Percentiles rank a stretch among this genome's conserved stretches.
These are phyloP conservation scores for Debaryomyces tyrocola DNA, from an alignment of 805 yeast genomes.

Conservation along the genomic window DNA sequence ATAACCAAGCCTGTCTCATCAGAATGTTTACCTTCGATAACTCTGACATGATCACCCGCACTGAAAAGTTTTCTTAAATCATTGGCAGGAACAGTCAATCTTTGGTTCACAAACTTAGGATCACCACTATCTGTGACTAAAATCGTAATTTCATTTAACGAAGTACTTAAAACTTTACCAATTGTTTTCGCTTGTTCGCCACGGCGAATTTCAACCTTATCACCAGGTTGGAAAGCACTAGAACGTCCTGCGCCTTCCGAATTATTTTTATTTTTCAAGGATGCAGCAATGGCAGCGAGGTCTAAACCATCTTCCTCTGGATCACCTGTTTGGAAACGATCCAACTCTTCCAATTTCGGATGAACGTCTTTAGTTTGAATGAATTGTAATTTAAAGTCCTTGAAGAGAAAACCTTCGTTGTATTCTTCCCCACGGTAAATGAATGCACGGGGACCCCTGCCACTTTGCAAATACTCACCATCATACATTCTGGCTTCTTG, in stretches of 20 bases:
- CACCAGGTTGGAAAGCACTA: constrained; percentile 81
- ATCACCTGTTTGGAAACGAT: constrained; percentile 71
- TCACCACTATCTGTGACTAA: constrained; percentile 57
- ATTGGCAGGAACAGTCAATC: constrained; percentile 77
- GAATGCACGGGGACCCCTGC: constrained; percentile 59
- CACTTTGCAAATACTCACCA: constrained; percentile 66
- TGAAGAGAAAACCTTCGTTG: constrained; percentile 81
- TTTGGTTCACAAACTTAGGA: constrained; percentile 50
- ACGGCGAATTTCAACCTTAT: constrained; percentile 82
- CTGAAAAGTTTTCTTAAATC: constrained; percentile 82
- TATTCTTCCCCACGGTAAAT: constrained; percentile 86
- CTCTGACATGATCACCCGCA: constrained; percentile 94
- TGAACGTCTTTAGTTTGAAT: constrained; percentile 79
- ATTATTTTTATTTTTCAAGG: constrained; percentile 58
- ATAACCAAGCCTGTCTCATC: constrained; percentile 97
- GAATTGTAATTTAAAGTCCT: constrained; percentile 81
- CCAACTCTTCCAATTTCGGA: constrained; percentile 87
- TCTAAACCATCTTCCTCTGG: constrained; percentile 84
- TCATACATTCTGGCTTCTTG: constrained; percentile 87
- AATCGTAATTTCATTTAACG: constrained; percentile 53
- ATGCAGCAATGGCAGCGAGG: constrained; percentile 79
- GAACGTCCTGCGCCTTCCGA: constrained; percentile 25
- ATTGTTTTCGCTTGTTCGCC: constrained; percentile 93
- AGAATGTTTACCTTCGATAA: constrained; percentile 83
- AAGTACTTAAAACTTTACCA: constrained; percentile 74